Conservation (phyloP, 306 rosid species). For the Begonia fuchsioides region DNA sequence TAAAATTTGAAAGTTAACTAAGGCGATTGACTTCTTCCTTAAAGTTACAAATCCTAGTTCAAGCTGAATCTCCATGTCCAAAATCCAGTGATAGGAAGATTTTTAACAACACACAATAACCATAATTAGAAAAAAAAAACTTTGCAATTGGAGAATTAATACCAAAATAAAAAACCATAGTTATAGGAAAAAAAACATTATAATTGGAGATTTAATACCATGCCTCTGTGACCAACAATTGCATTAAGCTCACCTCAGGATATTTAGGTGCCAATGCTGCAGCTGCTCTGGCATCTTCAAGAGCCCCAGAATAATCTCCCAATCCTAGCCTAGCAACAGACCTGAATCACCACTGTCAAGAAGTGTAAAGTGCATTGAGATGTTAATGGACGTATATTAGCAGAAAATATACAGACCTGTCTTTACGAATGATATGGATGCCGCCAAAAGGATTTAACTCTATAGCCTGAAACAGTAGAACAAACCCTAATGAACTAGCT, state of each 20-base stretch:
- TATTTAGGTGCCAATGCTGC: slow-evolving; percentile 40
- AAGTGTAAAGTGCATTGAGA: neutral
- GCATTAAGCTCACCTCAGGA: slow-evolving; percentile 42
- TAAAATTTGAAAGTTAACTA: too few species aligned
- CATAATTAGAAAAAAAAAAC: neutral
- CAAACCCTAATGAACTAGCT: neutral
- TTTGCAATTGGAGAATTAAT: slow-evolving; percentile 3
- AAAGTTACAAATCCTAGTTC: too few species aligned
- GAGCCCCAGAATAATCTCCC: slow-evolving; percentile 54
- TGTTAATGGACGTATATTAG: neutral
- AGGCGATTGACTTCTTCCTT: too few species aligned
- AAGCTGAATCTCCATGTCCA: too few species aligned
- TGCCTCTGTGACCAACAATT: neutral
- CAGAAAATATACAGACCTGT: slow-evolving; percentile 32
- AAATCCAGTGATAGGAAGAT: too few species aligned
- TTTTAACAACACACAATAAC: too few species aligned
- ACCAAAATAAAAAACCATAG: too few species aligned
- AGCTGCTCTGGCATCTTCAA: slow-evolving; percentile 60
- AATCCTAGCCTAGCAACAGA: slow-evolving; percentile 50
- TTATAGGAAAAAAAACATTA: neutral
- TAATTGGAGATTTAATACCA: slow-evolving; percentile 1
- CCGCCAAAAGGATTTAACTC: slow-evolving; percentile 67
- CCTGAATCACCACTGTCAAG: slow-evolving; percentile 22
- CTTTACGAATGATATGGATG: slow-evolving; percentile 35
- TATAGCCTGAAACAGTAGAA: slow-evolving; percentile 50